phyloP scores from a whole-genome alignment of 2,329 filamentous ascomycete species.

The Ascochyta lentis region DNA sequence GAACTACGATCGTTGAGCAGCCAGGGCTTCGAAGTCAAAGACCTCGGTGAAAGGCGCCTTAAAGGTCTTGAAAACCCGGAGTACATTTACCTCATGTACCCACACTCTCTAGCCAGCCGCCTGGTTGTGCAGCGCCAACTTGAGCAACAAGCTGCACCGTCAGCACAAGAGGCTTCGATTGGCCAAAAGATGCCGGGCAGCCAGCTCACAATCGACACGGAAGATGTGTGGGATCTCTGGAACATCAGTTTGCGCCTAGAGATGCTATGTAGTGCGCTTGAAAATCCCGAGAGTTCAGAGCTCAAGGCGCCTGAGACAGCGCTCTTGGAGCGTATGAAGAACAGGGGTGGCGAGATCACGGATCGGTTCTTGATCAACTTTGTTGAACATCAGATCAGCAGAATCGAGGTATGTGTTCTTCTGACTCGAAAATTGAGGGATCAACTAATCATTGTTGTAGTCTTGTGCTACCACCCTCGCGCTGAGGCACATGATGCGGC shows the following conservation, averaged over 20 bases:
- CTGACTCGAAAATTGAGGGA: background rate
- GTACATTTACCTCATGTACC: constrained; percentile 93
- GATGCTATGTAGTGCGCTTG: constrained; percentile 90
- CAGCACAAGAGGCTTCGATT: constrained; percentile 54
- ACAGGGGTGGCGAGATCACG: constrained; percentile 80
- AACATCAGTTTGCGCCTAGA: constrained; percentile 86
- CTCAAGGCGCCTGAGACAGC: constrained; percentile 83
- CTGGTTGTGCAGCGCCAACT: constrained; percentile 71
- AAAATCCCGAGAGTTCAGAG: constrained; percentile 67
- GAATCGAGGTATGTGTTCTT: constrained; percentile 79
- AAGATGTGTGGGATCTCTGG: constrained; percentile 89
- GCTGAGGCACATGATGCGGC: constrained; percentile 78
- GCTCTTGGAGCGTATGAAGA: constrained; percentile 76
- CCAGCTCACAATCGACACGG: constrained; percentile 78
- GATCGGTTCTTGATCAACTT: constrained; percentile 89
- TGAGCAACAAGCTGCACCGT: constrained; percentile 49
- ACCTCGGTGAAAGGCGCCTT: constrained; percentile 91
- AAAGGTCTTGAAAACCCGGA: constrained; percentile 98
- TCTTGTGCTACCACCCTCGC: constrained; percentile 80
- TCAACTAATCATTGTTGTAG: constrained; percentile 56
- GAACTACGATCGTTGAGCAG: constrained; percentile 86
- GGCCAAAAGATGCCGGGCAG: constrained; percentile 68
- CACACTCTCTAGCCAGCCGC: constrained; percentile 83
- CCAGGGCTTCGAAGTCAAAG: constrained; percentile 95
- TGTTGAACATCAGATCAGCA: constrained; percentile 91